Evolutionary conservation across 768 basidiomycete species (phyloP), one percentile per base, ranked within the genome.

Genomic region (Suillus sp.): DNA sequence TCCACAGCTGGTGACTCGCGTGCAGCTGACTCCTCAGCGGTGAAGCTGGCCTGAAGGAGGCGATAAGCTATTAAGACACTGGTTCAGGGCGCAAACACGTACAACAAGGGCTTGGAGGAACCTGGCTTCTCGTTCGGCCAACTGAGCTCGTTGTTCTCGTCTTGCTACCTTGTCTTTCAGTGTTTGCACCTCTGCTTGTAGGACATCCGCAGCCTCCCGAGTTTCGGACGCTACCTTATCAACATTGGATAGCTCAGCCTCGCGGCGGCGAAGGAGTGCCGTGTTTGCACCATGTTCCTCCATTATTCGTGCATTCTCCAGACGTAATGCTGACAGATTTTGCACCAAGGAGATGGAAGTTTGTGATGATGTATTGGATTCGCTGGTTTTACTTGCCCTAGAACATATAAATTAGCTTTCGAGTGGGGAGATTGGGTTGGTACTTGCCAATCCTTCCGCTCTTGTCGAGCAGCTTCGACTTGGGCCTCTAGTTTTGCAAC

Each of bases 21-120:
- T 65, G 76, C 73, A 4, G 78, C 77, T 20, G 56, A 57, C 55
- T 86, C 84, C 71, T 92, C 89, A 0, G 84, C 82, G 18, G 81
- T 81, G 70, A 82, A 91, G 68, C 89, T 90, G 0, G 86, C 84
- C 86, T 89, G 56, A 6, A 30, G n/a, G 6, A 57, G 51, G 58
- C 4, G 7, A 53, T 62, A 22, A 40, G 40, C 5, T 11, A 50
- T 14, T 25, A 25, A 20, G 25, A n/a, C 30, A 8, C 34, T 11
- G 20, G 20, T 20, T 63, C 9, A 14, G 32, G 9, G 3, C 50
- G 1, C 35, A 48, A 22, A 50, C n/a, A 79, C 87, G 56, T 55
- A 89, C 89, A 69, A 91, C 77, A n/a, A 92, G 77, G 0, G 86
- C 87, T 64, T 86, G 80, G 61, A 90, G 70, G 70, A 88, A 90